A percentile compares a stretch with the other conserved stretches of the same genome.
Evolutionary conservation across 75 land plant species (phyloP).

Genomic region (Selaginella moellendorffii): DNA sequence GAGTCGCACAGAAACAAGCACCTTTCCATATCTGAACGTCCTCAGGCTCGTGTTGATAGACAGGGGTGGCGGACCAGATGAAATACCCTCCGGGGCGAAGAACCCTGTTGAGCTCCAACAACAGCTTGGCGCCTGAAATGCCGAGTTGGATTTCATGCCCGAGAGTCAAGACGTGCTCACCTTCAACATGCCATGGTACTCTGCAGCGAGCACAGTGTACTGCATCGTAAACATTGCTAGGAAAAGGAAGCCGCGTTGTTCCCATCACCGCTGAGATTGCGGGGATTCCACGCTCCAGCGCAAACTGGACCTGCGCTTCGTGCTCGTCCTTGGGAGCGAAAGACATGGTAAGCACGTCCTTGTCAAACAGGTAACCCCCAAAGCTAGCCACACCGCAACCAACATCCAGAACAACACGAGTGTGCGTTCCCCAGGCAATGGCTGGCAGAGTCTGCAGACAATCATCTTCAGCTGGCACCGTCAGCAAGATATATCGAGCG

Average conservation of each 20-base stretch:
- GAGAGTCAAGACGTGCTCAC: conserved; percentile 14
- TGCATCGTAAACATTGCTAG: conserved; percentile 63
- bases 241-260: conserved; percentile 60
- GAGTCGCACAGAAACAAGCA: conserved; percentile 7
- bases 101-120: conserved; percentile 68
- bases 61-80: conserved; percentile 90
- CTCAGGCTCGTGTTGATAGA: conserved; percentile 42
- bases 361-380: conserved; percentile 78
- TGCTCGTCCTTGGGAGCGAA: conserved; percentile 53
- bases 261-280: conserved; percentile 85
- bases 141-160: neutral
- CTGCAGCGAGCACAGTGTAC: conserved; percentile 91
- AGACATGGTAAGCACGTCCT: conserved; percentile 66
- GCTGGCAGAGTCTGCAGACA: conserved; percentile 55
- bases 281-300: conserved; percentile 92
- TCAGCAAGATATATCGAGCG: neutral
- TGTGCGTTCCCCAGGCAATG: conserved; percentile 65
- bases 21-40: conserved; percentile 61
- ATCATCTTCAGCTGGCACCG: no score
- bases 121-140: conserved; percentile 55
- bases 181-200: conserved; percentile 86
- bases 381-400: conserved; percentile 96
- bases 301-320: conserved; percentile 90
- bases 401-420: conserved; percentile 72
- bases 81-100: conserved; percentile 80